Conservation (phyloP, 805 yeast species). For the Isabelozyma heimii region DNA sequence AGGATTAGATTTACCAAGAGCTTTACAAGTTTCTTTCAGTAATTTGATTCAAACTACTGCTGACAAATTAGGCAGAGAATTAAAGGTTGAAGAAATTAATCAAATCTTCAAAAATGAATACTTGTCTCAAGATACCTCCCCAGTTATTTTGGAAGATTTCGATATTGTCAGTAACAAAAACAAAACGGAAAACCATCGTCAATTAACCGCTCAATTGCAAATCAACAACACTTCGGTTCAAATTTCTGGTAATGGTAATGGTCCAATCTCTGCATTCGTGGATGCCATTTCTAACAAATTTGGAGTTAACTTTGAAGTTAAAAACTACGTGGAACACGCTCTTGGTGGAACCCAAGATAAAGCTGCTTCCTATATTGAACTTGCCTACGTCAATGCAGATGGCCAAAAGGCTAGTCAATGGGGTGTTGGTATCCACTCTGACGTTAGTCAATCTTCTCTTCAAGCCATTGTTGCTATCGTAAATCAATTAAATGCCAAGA, state of each 20-base stretch:
- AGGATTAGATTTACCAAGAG: conserved; percentile 73
- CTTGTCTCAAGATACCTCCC: conserved; percentile 34
- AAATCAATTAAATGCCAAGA: conserved; percentile 28
- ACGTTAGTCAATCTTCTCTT: conserved; percentile 48
- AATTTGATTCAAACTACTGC: conserved; percentile 62
- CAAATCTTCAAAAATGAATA: conserved; percentile 54
- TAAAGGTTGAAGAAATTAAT: conserved; percentile 64
- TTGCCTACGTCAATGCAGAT: conserved; percentile 35
- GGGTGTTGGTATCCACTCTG: conserved; percentile 45
- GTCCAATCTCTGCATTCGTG: conserved; percentile 73
- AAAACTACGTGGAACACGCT: conserved; percentile 69
- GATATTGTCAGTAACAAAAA: conserved; percentile 37
- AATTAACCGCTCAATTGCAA: conserved; percentile 42
- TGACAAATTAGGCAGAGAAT: conserved; percentile 65
- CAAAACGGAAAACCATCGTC: conserved; percentile 33
- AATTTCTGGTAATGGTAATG: conserved; percentile 66
- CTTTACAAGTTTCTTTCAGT: conserved; percentile 67
- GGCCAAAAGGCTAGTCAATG: conserved; percentile 33
- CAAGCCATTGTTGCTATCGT: conserved; percentile 65
- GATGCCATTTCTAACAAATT: conserved; percentile 58
- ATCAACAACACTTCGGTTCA: conserved; percentile 17
- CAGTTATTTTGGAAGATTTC: conserved; percentile 41
- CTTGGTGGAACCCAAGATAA: conserved; percentile 71
- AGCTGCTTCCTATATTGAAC: conserved; percentile 75
- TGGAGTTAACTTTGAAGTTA: conserved; percentile 56